A percentile compares a stretch with the other conserved stretches of the same genome.
These are phyloP conservation scores for Paralagenidium karlingii DNA, from an alignment of 352 stramenopile species.

Conservation along the genomic window DNA sequence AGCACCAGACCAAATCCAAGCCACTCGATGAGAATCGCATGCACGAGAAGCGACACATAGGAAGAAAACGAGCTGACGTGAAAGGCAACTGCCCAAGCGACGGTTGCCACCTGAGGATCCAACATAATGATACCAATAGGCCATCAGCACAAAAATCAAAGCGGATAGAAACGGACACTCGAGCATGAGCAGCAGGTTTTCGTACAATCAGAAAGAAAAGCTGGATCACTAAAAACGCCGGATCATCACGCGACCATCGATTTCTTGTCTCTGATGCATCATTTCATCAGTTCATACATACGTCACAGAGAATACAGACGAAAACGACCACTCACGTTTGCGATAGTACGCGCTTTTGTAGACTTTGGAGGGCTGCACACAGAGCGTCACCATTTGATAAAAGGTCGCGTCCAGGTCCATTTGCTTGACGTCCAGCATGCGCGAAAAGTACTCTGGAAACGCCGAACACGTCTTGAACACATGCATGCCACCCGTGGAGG, in stretches of 20 bases:
- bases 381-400: conserved; percentile 84
- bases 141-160: too few species aligned
- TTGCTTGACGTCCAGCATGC: conserved; percentile 69
- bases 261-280: conserved; percentile 91
- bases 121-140: too few species aligned
- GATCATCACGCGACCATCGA: conserved; percentile 96
- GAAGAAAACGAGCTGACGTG: conserved; percentile 28
- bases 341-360: conserved; percentile 83
- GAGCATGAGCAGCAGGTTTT: conserved; percentile 6
- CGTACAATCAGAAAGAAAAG: conserved; percentile 79
- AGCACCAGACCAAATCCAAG: conserved; percentile 58
- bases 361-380: conserved; percentile 69
- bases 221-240: conserved; percentile 94
- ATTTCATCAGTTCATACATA: conserved; percentile 7
- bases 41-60: conserved; percentile 55
- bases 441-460: conserved; percentile 73
- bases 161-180: too few species aligned
- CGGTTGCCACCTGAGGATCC: conserved; percentile 40
- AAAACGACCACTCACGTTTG: conserved; percentile 19
- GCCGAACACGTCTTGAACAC: conserved; percentile 65
- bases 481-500: too few species aligned
- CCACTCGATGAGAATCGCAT: conserved; percentile 74
- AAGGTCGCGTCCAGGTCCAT: conserved; percentile 85
- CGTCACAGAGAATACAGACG: too few species aligned
- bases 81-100: conserved; percentile 75